These are phyloP conservation scores for Fulvia fulva DNA, from an alignment of 2,329 filamentous ascomycete genomes.

Conservation along the genomic window DNA sequence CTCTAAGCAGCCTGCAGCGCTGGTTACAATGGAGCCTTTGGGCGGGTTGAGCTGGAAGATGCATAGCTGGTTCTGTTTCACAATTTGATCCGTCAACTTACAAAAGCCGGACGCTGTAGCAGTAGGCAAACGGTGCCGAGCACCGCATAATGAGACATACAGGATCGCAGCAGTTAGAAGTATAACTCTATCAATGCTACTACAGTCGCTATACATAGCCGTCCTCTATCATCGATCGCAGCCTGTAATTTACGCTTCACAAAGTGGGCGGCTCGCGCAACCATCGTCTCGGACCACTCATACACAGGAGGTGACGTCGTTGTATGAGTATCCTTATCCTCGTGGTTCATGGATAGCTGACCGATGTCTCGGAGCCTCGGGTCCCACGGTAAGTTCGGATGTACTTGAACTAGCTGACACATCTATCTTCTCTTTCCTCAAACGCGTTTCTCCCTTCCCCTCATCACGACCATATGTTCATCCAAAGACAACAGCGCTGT, in stretches of 20 bases:
- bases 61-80: not conserved
- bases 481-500: no score
- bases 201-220: not conserved
- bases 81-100: not conserved
- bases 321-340: no score
- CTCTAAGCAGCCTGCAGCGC: conserved; percentile 3
- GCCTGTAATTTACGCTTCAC: not conserved
- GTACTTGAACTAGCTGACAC: no score
- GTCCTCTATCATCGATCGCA: not conserved
- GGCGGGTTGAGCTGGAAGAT: not conserved
- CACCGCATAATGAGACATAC: not conserved
- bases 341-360: no score
- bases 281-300: no score
- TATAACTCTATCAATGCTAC: not conserved
- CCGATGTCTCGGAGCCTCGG: no score
- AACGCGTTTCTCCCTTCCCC: no score
- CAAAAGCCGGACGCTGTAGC: not conserved
- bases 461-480: no score
- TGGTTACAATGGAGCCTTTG: not conserved
- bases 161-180: not conserved
- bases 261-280: not conserved
- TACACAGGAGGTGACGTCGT: no score
- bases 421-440: no score
- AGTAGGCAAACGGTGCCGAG: not conserved
- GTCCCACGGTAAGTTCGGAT: no score